phyloP scores from a whole-genome alignment of 768 basidiomycete species.

The Phanerochaete sordida region DNA sequence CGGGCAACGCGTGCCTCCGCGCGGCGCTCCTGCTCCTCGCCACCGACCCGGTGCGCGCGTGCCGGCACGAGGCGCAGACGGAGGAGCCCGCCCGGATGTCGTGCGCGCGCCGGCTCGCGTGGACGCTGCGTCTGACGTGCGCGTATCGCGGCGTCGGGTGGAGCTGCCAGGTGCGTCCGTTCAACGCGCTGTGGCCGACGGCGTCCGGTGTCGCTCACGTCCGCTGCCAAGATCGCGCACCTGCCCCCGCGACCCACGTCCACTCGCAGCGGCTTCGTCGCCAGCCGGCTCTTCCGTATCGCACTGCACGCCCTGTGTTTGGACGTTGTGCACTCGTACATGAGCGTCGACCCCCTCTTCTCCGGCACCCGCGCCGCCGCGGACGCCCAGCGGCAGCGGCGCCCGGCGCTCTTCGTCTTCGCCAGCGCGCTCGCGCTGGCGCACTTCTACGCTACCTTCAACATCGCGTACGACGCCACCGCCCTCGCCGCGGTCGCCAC shows the following conservation, averaged over 20 bases:
- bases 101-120: constrained; percentile 2
- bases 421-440: not conserved
- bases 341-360: not conserved
- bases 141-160: constrained; percentile 16
- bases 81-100: not conserved
- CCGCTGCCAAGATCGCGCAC: constrained; percentile 11
- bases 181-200: not conserved
- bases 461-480: constrained; percentile 5
- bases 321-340: constrained; percentile 10
- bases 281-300: constrained; percentile 2
- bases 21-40: not conserved
- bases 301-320: constrained; percentile 4
- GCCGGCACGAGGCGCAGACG: not conserved
- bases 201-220: no score
- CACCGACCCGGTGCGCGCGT: constrained; percentile 3
- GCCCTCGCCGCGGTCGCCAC: constrained; percentile 8
- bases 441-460: constrained; percentile 10
- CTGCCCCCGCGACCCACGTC: constrained; percentile 8
- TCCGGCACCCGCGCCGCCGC: not conserved
- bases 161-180: constrained; percentile 14
- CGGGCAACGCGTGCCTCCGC: not conserved
- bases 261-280: constrained; percentile 6
- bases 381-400: not conserved
- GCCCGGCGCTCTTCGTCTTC: not conserved
- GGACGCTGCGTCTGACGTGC: constrained; percentile 5